Conservation (phyloP, 495 filamentous ascomycete species). For the Penicillium turbatum region DNA sequence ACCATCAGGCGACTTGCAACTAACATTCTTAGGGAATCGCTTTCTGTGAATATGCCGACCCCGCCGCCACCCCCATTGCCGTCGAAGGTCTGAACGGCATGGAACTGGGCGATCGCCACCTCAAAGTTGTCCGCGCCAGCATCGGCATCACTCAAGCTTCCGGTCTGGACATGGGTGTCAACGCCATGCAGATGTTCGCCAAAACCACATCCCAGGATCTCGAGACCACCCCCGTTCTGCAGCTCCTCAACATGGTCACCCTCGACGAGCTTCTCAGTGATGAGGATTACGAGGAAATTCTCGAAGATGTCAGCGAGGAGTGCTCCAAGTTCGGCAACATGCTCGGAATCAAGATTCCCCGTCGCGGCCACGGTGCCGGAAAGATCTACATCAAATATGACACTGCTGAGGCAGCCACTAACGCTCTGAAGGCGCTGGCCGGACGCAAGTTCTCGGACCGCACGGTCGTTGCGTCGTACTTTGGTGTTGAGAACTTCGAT, state of each 20-base stretch:
- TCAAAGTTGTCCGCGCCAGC: conserved; percentile 84
- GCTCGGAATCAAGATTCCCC: conserved; percentile 82
- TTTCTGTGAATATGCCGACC: conserved; percentile 90
- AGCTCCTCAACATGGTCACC: conserved; percentile 97
- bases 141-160: conserved; percentile 87
- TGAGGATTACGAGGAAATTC: conserved; percentile 96
- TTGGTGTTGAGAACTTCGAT: conserved; percentile 57
- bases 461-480: conserved; percentile 94
- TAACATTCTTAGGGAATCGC: conserved; percentile 70
- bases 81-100: conserved; percentile 90
- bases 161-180: conserved; percentile 90
- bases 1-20: conserved; percentile 16
- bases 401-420: conserved; percentile 68
- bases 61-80: conserved; percentile 72
- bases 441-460: conserved; percentile 93
- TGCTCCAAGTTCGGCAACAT: conserved; percentile 86
- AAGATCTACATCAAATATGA: conserved; percentile 98
- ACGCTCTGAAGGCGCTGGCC: conserved; percentile 78
- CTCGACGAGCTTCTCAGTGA: conserved; percentile 89
- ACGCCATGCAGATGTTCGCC: conserved; percentile 98
- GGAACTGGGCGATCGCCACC: conserved; percentile 78
- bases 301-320: conserved; percentile 86
- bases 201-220: conserved; percentile 77
- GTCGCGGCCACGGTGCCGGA: conserved; percentile 84
- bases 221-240: conserved; percentile 75